Percentiles rank a stretch among this genome's conserved stretches.
phyloP scores from a whole-genome alignment of 768 basidiomycete species.

The Tylopilus vinaceipallidus region DNA sequence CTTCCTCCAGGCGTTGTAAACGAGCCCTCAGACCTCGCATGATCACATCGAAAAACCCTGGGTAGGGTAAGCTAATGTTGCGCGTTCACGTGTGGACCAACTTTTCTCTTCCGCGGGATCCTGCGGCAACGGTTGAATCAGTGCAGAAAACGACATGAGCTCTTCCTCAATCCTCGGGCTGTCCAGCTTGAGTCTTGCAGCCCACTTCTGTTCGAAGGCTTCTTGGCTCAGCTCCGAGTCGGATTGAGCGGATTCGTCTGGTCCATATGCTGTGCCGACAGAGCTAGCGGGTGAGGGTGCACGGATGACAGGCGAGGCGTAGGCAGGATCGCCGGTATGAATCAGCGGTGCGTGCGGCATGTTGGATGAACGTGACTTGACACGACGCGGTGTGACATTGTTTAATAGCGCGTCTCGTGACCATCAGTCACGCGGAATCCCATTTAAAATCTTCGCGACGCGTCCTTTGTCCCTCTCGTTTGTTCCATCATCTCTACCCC shows the following conservation, averaged over 20 bases:
- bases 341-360: constrained; percentile 34
- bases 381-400: constrained; percentile 33
- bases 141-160: constrained; percentile 27
- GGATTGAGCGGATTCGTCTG: constrained; percentile 43
- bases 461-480: constrained; percentile 22
- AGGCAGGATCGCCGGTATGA: constrained; percentile 36
- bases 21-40: constrained; percentile 37
- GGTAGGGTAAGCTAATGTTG: constrained; percentile 3
- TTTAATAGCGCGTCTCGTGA: constrained; percentile 31
- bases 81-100: constrained; percentile 22
- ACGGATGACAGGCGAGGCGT: constrained; percentile 46
- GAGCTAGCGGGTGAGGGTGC: constrained; percentile 47
- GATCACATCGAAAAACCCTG: constrained; percentile 39
- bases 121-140: constrained; percentile 35
- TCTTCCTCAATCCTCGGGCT: constrained; percentile 38
- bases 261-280: constrained; percentile 45
- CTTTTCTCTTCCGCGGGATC: constrained; percentile 39
- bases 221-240: constrained; percentile 39
- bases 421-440: constrained; percentile 25
- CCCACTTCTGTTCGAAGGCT: constrained; percentile 37
- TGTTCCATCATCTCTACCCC: constrained; percentile 23
- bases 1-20: constrained; percentile 42
- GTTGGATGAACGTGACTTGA: neutral
- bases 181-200: constrained; percentile 34
- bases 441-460: constrained; percentile 32